These are phyloP conservation scores for Trebouxia sp. DNA, from an alignment of 139 green algal species.

Conservation along the genomic window DNA sequence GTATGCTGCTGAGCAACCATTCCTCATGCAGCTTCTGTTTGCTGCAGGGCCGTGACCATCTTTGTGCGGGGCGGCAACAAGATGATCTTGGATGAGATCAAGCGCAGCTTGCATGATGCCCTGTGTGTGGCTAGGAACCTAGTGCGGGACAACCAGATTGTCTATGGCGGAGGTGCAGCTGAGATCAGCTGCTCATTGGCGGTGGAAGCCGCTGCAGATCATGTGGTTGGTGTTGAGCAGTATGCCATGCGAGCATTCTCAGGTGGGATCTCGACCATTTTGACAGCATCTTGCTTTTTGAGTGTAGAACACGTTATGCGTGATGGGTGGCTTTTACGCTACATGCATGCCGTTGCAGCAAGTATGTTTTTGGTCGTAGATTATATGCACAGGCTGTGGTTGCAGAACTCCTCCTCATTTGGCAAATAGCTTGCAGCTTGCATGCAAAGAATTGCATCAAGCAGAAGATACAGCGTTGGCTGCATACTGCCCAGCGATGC, in stretches of 20 bases:
- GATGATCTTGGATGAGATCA: constrained; percentile 93
- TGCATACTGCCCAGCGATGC: too few species aligned
- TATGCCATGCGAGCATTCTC: constrained; percentile 96
- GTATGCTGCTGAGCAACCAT: too few species aligned
- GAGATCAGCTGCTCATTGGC: constrained; percentile 93
- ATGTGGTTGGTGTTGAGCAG: constrained; percentile 81
- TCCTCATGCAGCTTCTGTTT: too few species aligned
- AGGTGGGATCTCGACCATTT: background rate
- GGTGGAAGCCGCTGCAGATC: constrained; percentile 64
- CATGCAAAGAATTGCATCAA: too few species aligned
- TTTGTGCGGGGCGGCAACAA: constrained; percentile 96
- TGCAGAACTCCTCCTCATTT: too few species aligned
- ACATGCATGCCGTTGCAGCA: too few species aligned
- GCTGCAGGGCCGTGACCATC: constrained; percentile 90
- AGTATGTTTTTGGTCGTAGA: too few species aligned
- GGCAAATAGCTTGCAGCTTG: too few species aligned
- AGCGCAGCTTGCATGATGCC: constrained; percentile 96
- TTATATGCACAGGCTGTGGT: too few species aligned
- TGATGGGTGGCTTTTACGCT: background rate
- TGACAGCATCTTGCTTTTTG: background rate
- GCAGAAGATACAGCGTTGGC: too few species aligned
- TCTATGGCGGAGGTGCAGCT: constrained; percentile 95
- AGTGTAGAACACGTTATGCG: background rate
- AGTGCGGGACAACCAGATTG: constrained; percentile 94
- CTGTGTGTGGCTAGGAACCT: constrained; percentile 99